Percentiles rank a stretch among this genome's conserved stretches.
These are phyloP conservation scores for Tripterygium wilfordii DNA, from an alignment of 177 flowering plant genomes.

Conservation along the genomic window DNA sequence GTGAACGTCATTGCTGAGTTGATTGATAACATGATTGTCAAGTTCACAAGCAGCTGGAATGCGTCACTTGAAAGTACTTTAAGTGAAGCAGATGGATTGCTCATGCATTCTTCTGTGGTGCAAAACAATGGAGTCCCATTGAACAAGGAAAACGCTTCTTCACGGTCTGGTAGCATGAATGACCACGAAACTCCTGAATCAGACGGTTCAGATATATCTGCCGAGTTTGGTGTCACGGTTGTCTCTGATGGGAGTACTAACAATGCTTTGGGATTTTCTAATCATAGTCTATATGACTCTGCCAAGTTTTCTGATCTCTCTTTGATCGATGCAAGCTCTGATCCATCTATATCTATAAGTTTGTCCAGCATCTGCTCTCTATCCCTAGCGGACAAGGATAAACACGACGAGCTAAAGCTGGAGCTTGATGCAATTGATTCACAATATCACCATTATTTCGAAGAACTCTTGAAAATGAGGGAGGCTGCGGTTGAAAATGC, in stretches of 20 bases:
- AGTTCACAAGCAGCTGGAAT: slow-evolving; percentile 46
- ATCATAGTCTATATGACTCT: slow-evolving; percentile 2
- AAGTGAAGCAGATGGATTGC: slow-evolving; percentile 11
- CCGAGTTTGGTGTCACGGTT: slow-evolving; percentile 14
- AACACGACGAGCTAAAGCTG: slow-evolving; percentile 35
- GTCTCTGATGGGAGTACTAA: slow-evolving; percentile 6
- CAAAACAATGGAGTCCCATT: slow-evolving; percentile 4
- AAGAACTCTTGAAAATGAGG: slow-evolving; percentile 45
- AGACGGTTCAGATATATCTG: slow-evolving; percentile 21
- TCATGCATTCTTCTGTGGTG: slow-evolving; percentile 6
- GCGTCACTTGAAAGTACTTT: slow-evolving; percentile 25
- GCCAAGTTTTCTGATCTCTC: no score
- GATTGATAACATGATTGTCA: slow-evolving; percentile 50
- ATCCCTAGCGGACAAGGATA: slow-evolving; percentile 29
- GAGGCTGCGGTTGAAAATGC: slow-evolving; percentile 54
- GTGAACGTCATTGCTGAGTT: slow-evolving; percentile 53
- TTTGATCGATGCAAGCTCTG: no score
- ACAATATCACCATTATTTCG: slow-evolving; percentile 37
- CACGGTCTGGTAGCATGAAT: slow-evolving; percentile 6
- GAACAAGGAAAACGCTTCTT: neutral
- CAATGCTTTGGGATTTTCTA: slow-evolving; percentile 7
- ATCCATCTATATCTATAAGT: slow-evolving; percentile 19
- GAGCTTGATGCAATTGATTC: slow-evolving; percentile 54
- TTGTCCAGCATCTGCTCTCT: slow-evolving; percentile 26
- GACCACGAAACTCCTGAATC: slow-evolving; percentile 23